Evolutionary conservation across 2,329 filamentous ascomycete genomes (phyloP).

Genomic region (Diaporthe sp.): DNA sequence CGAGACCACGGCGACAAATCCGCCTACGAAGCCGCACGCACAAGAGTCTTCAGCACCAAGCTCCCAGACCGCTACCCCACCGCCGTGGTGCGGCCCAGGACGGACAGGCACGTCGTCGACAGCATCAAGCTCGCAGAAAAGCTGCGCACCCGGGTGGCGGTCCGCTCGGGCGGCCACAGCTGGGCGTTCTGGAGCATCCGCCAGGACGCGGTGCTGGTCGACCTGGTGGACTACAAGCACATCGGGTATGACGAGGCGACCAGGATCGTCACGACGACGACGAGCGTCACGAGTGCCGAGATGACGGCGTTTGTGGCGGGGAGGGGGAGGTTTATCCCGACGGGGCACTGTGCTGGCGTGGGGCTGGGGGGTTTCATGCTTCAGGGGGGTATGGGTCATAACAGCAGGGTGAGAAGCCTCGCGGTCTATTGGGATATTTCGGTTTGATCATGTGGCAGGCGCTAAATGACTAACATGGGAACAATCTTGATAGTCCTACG

Average conservation of each 20-base stretch:
- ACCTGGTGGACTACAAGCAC: neutral
- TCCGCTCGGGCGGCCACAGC: neutral
- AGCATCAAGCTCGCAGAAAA: neutral
- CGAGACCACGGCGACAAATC: neutral
- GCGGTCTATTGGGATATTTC: neutral
- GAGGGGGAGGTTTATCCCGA: neutral
- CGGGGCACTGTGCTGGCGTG: neutral
- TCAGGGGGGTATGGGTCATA: neutral
- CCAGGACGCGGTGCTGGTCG: neutral
- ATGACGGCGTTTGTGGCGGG: neutral
- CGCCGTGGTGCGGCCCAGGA: neutral
- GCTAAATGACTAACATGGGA: neutral
- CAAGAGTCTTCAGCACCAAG: neutral
- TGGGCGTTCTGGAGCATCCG: neutral
- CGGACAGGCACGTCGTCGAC: neutral
- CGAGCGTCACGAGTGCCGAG: neutral
- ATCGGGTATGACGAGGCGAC: neutral
- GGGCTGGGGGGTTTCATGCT: neutral
- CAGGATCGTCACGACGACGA: neutral
- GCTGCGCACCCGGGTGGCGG: neutral
- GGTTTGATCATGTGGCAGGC: neutral
- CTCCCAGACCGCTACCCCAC: neutral
- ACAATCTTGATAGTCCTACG: neutral
- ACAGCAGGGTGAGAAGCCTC: neutral
- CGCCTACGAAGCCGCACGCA: neutral